phyloP scores from a whole-genome alignment of 1,284 basidiomycete species.

The Chalciporus sp. region DNA sequence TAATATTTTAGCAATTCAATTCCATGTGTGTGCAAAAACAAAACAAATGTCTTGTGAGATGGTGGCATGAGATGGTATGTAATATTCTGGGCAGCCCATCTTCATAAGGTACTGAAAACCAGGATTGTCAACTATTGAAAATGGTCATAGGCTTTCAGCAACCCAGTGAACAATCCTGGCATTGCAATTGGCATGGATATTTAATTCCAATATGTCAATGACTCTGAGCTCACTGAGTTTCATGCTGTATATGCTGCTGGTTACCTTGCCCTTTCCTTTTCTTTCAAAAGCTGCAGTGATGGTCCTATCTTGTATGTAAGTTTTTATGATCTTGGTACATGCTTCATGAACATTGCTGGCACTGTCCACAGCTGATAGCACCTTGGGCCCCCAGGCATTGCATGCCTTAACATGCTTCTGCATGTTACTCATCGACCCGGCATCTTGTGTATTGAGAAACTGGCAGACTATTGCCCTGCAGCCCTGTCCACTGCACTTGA shows the following conservation, averaged over 20 bases:
- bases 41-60: no score
- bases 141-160: no score
- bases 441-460: slow-evolving; percentile 26
- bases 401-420: slow-evolving; percentile 37
- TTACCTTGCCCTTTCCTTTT: slow-evolving; percentile 14
- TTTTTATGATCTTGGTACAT: slow-evolving; percentile 9
- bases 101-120: no score
- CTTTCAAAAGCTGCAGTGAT: slow-evolving; percentile 22
- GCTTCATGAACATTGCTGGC: slow-evolving; percentile 12
- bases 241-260: slow-evolving; percentile 13
- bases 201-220: not conserved
- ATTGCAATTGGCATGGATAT: slow-evolving; percentile 4
- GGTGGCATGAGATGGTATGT: no score
- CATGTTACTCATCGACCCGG: slow-evolving; percentile 34
- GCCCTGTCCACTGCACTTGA: slow-evolving; percentile 1
- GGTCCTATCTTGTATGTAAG: not conserved
- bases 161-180: slow-evolving; percentile 2
- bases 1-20: not conserved
- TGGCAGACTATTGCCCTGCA: not conserved
- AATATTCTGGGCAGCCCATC: no score
- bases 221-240: slow-evolving; percentile 9
- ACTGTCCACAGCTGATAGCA: slow-evolving; percentile 14
- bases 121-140: no score
- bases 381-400: slow-evolving; percentile 34
- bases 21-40: no score